A percentile compares a stretch with the other conserved stretches of the same genome.
Evolutionary conservation across 1,284 basidiomycete species (phyloP).

Genomic region (Tylopilus orsonianus): DNA sequence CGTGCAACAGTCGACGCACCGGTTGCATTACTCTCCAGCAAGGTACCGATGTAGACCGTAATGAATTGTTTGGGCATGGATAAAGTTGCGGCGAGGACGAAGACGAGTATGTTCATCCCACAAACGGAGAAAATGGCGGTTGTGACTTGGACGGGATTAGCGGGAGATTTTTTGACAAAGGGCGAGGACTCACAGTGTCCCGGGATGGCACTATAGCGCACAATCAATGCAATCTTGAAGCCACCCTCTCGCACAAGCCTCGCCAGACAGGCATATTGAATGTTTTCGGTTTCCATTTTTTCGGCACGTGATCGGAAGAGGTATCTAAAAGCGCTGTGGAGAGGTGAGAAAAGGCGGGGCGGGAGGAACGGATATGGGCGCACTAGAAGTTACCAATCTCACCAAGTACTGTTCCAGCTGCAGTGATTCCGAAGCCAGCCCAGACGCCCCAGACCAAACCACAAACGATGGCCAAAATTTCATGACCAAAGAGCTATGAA

Average conservation of each 20-base stretch:
- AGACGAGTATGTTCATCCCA: constrained; percentile 61
- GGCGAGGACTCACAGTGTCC: constrained; percentile 48
- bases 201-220: constrained; percentile 61
- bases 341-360: neutral
- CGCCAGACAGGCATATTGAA: constrained; percentile 63
- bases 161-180: neutral
- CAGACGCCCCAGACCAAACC: constrained; percentile 54
- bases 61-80: constrained; percentile 65
- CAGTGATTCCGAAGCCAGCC: constrained; percentile 49
- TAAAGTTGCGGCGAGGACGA: constrained; percentile 56
- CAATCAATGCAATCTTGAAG: constrained; percentile 59
- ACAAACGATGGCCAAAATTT: constrained; percentile 53
- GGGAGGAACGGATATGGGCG: constrained; percentile 22
- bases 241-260: constrained; percentile 67
- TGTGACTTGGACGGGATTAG: constrained; percentile 37
- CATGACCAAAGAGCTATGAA: constrained; percentile 39
- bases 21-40: constrained; percentile 32
- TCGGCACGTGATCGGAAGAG: constrained; percentile 47
- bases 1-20: constrained; percentile 18
- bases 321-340: constrained; percentile 47
- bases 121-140: constrained; percentile 68
- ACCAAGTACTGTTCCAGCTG: constrained; percentile 48
- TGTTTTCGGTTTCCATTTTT: constrained; percentile 55
- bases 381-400: constrained; percentile 54
- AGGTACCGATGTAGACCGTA: constrained; percentile 56